Evolutionary conservation across 2,329 filamentous ascomycete genomes (phyloP).

Genomic region (Alternaria conjuncta): DNA sequence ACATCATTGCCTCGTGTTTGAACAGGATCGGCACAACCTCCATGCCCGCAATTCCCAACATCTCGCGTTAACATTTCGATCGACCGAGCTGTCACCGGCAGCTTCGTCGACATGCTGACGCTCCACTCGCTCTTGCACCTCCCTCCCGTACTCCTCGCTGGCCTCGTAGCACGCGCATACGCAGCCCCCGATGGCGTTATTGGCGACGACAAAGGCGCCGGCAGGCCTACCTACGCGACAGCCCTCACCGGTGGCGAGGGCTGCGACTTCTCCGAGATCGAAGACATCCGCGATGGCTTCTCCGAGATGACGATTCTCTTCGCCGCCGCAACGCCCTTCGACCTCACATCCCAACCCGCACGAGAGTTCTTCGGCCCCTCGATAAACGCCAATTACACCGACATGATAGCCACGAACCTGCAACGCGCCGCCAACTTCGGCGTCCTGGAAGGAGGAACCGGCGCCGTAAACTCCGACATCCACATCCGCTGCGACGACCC

Average conservation of each 20-base stretch:
- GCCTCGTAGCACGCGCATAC: constrained; percentile 28
- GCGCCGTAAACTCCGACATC: constrained; percentile 35
- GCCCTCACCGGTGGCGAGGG: constrained; percentile 41
- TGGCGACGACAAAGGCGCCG: constrained; percentile 25
- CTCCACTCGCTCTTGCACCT: constrained; percentile 27
- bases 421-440: constrained; percentile 39
- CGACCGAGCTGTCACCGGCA: constrained; percentile 1
- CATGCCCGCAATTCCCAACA: constrained; percentile 5
- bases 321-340: constrained; percentile 30
- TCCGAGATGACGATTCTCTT: constrained; percentile 42
- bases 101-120: constrained; percentile 29
- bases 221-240: constrained; percentile 26
- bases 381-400: constrained; percentile 34
- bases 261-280: constrained; percentile 33
- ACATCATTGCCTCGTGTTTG: not conserved
- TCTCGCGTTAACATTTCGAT: constrained; percentile 2
- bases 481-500: constrained; percentile 46
- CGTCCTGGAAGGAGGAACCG: constrained; percentile 28
- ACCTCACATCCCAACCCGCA: constrained; percentile 29
- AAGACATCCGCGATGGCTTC: constrained; percentile 39
- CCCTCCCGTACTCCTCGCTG: constrained; percentile 27
- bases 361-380: constrained; percentile 39
- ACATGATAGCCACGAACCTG: constrained; percentile 37
- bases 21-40: constrained; percentile 8
- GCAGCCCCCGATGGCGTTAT: constrained; percentile 35